A percentile compares a stretch with the other conserved stretches of the same genome.
These are phyloP conservation scores for Earliella scabrosa DNA, from an alignment of 1,284 basidiomycete genomes.

Conservation along the genomic window DNA sequence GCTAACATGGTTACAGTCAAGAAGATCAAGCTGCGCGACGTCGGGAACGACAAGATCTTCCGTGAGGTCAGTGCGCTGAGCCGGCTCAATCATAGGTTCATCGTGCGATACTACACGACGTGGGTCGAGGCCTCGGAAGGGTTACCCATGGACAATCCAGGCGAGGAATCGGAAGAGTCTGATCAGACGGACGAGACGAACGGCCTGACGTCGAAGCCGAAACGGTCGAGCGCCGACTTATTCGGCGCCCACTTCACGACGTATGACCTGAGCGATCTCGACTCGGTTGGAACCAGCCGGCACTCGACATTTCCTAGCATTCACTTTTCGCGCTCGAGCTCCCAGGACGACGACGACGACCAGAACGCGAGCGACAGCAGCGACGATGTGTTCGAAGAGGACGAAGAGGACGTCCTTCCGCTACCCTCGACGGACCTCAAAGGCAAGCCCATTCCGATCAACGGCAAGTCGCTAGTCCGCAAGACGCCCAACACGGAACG, in stretches of 20 bases:
- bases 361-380: conserved; percentile 41
- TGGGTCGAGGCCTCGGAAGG: conserved; percentile 76
- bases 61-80: conserved; percentile 92
- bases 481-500: conserved; percentile 32
- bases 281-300: conserved; percentile 46
- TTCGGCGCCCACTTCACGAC: conserved; percentile 52
- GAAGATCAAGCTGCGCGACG: conserved; percentile 84
- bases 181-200: conserved; percentile 39
- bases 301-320: conserved; percentile 77
- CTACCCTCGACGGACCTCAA: not conserved
- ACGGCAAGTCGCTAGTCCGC: conserved; percentile 7
- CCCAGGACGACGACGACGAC: conserved; percentile 42
- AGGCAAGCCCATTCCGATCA: conserved; percentile 12
- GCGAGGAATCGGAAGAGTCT: conserved; percentile 36
- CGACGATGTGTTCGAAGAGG: conserved; percentile 35
- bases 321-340: conserved; percentile 63
- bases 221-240: conserved; percentile 19
- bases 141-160: conserved; percentile 48
- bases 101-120: conserved; percentile 89
- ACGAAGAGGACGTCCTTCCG: conserved; percentile 27
- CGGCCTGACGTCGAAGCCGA: conserved; percentile 58
- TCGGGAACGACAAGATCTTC: conserved; percentile 88
- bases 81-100: conserved; percentile 85
- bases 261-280: conserved; percentile 64
- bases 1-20: conserved; percentile 56